Conservation (phyloP, 108 stramenopile species). For the Pseudonitzschia multiseries region DNA sequence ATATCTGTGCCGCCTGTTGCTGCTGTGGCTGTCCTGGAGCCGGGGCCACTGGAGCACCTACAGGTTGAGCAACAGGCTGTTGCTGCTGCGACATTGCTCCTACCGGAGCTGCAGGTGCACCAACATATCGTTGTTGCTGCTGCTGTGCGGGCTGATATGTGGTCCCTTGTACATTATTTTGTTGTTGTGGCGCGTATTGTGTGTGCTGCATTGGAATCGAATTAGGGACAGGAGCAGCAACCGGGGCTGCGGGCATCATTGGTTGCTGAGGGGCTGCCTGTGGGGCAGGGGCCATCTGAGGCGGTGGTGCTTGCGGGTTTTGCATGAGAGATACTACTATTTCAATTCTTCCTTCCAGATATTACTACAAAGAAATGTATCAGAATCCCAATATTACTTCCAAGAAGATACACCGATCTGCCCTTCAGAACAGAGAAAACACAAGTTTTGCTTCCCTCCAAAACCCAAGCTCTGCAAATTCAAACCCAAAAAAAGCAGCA, state of each 20-base stretch:
- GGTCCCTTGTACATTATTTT: constrained; percentile 31
- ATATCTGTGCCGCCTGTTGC: constrained; percentile 36
- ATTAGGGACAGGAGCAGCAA: constrained; percentile 16
- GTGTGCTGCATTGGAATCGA: constrained; percentile 31
- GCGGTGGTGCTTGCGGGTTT: constrained; percentile 36
- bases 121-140: constrained; percentile 39
- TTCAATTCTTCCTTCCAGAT: constrained; percentile 3
- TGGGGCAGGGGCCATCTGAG: constrained; percentile 16
- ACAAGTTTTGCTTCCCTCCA: not conserved
- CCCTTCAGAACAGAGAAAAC: not conserved
- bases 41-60: constrained; percentile 30
- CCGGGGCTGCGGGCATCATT: constrained; percentile 33
- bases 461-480: constrained; percentile 3
- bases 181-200: constrained; percentile 32
- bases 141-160: constrained; percentile 50
- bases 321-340: constrained; percentile 15
- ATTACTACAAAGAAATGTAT: not conserved
- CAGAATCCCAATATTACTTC: not conserved
- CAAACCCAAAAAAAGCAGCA: not conserved
- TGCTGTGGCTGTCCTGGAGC: constrained; percentile 40
- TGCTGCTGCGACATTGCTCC: constrained; percentile 38
- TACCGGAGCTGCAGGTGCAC: constrained; percentile 19
- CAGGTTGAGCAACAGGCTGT: constrained; percentile 34
- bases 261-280: constrained; percentile 25
- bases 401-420: not conserved